These are phyloP conservation scores for Amylostereum areolatum DNA, from an alignment of 1,284 basidiomycete species.

Conservation along the genomic window DNA sequence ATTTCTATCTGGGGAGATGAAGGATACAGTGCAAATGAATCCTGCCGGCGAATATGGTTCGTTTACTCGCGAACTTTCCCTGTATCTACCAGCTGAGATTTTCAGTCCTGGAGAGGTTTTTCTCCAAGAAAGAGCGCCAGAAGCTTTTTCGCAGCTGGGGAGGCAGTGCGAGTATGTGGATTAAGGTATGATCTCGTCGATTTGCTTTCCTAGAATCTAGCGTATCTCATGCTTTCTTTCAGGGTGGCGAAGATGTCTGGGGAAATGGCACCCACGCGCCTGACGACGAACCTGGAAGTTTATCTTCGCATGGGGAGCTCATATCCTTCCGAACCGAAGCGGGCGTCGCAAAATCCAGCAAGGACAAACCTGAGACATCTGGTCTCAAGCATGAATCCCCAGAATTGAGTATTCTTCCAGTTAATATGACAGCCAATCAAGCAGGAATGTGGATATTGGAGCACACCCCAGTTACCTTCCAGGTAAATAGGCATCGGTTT, in stretches of 20 bases:
- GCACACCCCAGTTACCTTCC: conserved; percentile 81
- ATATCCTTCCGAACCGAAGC: conserved; percentile 64
- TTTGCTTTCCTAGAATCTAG: background rate
- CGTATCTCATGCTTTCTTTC: background rate
- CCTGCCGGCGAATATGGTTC: conserved; percentile 79
- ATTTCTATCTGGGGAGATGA: conserved; percentile 92
- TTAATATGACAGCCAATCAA: conserved; percentile 78
- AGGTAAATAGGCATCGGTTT: conserved; percentile 36
- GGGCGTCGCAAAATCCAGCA: background rate
- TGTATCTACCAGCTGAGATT: background rate
- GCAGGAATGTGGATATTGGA: conserved; percentile 79
- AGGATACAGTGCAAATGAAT: conserved; percentile 90
- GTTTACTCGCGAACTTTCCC: conserved; percentile 8
- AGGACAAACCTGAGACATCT: background rate
- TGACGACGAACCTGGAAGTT: conserved; percentile 65
- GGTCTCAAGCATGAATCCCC: background rate
- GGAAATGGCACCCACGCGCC: conserved; percentile 70
- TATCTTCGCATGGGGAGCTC: conserved; percentile 76
- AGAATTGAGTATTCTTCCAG: conserved; percentile 20
- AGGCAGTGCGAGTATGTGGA: conserved; percentile 90
- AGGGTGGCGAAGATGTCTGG: conserved; percentile 92
- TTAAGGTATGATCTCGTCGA: conserved; percentile 51
- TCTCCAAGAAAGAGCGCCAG: conserved; percentile 86
- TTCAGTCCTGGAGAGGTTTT: conserved; percentile 78
- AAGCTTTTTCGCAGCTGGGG: conserved; percentile 94